Evolutionary conservation across 495 filamentous ascomycete species (phyloP).

Genomic region (Evernia prunastri): DNA sequence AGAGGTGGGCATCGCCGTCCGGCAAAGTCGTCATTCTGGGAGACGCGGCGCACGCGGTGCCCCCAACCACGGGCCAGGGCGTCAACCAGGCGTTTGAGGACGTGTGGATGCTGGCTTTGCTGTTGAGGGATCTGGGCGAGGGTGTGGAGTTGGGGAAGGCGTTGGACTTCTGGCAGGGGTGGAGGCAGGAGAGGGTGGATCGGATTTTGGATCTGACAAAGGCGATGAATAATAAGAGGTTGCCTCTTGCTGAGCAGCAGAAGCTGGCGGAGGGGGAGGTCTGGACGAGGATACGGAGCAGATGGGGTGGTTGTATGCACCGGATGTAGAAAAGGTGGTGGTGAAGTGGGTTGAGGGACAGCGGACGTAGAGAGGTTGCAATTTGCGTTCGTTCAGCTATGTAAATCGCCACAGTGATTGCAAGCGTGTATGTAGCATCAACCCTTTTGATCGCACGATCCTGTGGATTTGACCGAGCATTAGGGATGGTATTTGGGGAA

Average conservation of each 20-base stretch:
- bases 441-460: no score
- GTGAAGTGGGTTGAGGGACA: conserved; percentile 22
- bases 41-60: conserved; percentile 34
- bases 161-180: conserved; percentile 31
- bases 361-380: background rate
- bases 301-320: conserved; percentile 31
- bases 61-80: conserved; percentile 42
- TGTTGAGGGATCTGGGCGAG: conserved; percentile 9
- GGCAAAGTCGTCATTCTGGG: conserved; percentile 32
- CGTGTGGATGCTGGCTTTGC: conserved; percentile 25
- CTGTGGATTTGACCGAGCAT: no score
- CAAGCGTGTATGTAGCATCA: no score
- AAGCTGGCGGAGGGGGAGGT: conserved; percentile 20
- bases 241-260: conserved; percentile 24
- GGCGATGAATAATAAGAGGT: conserved; percentile 32
- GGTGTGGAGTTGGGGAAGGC: conserved; percentile 13
- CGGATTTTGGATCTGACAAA: conserved; percentile 31
- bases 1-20: conserved; percentile 33
- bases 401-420: no score
- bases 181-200: conserved; percentile 32
- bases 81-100: conserved; percentile 40
- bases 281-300: conserved; percentile 34
- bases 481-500: no score
- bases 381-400: no score
- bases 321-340: conserved; percentile 31